Evolutionary conservation across 2,329 filamentous ascomycete species (phyloP).

Genomic region (Aureobasidium lini): DNA sequence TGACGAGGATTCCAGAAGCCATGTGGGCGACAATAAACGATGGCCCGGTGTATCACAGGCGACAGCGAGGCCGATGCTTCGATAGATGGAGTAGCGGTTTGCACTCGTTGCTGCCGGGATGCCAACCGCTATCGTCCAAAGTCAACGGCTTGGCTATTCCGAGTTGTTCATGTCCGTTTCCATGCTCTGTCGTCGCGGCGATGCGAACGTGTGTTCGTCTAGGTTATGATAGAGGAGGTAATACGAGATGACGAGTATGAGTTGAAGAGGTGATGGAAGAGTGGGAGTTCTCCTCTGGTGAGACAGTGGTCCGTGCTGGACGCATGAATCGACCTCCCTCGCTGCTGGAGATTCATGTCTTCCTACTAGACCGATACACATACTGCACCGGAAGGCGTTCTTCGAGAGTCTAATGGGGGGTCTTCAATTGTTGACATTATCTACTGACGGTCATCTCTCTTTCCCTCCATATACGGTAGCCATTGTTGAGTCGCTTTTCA

Average conservation of each 20-base stretch:
- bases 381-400: too few species aligned
- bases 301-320: constrained; percentile 12
- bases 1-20: not conserved
- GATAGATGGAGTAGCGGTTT: not conserved
- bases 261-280: not conserved
- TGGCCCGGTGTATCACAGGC: not conserved
- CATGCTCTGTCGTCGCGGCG: not conserved
- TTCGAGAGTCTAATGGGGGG: too few species aligned
- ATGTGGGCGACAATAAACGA: not conserved
- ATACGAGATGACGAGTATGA: not conserved
- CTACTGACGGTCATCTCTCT: too few species aligned
- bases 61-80: not conserved
- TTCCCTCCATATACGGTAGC: too few species aligned
- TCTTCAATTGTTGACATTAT: too few species aligned
- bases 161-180: not conserved
- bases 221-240: not conserved
- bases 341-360: not conserved
- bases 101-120: not conserved
- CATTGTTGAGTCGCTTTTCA: too few species aligned
- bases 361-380: not conserved
- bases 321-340: constrained; percentile 2
- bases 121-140: not conserved
- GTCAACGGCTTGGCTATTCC: not conserved
- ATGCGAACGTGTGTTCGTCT: constrained; percentile 8
- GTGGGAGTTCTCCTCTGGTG: not conserved